phyloP scores from a whole-genome alignment of 2,329 filamentous ascomycete genomes.

The Apiospora pterosperma region DNA sequence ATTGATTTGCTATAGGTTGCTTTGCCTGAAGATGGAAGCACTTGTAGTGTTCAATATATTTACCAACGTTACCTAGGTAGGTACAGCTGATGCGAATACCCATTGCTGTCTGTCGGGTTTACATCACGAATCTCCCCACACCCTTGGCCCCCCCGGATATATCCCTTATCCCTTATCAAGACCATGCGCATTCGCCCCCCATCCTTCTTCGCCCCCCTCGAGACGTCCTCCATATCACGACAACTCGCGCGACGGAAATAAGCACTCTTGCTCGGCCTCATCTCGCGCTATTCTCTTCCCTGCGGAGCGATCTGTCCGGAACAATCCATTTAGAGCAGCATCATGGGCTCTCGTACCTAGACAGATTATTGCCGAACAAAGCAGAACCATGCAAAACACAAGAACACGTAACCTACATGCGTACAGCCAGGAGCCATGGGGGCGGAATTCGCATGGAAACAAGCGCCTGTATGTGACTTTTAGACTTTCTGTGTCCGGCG shows the following conservation, averaged over 20 bases:
- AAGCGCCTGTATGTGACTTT: not conserved
- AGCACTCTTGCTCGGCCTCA: not conserved
- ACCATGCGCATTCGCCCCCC: not conserved
- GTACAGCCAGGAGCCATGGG: too few species aligned
- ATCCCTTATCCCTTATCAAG: conserved; percentile 2
- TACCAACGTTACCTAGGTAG: too few species aligned
- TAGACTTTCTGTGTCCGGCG: not conserved
- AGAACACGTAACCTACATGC: not conserved
- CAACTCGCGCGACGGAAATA: not conserved
- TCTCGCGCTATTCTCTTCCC: not conserved
- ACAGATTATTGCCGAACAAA: too few species aligned
- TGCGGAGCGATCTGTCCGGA: not conserved
- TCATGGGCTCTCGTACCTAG: too few species aligned
- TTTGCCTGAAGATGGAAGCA: not conserved
- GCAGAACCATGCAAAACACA: not conserved
- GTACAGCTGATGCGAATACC: not conserved
- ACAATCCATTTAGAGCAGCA: too few species aligned
- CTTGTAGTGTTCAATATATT: not conserved
- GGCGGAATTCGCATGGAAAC: not conserved
- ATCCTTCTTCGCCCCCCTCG: not conserved
- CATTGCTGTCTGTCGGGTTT: not conserved
- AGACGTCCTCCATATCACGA: not conserved
- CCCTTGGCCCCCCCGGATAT: not conserved
- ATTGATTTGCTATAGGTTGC: not conserved
- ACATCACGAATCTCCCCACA: not conserved